Base-by-base conservation (phyloP, 495 filamentous ascomycete genomes). In the Beverwykella pulmonaria region DNA sequence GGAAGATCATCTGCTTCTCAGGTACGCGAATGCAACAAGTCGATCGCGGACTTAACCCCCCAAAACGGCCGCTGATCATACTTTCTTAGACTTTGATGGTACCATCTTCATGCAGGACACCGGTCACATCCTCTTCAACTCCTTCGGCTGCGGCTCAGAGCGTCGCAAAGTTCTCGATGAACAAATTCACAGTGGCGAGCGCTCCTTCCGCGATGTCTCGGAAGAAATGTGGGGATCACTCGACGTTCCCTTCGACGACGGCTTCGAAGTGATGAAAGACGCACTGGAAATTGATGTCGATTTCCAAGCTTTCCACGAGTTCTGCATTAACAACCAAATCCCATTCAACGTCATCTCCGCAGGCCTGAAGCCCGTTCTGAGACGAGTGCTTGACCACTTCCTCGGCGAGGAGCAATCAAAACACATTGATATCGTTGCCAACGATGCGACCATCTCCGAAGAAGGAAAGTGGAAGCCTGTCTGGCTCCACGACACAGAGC, bases 21-120 rank as follows among this genome's bases (percentile, higher is more conserved):
- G 80, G 80, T 82, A 79, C 29, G 76, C 53, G 49, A 50, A 23
- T 54, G 49, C 25, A 50, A 10, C 25, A 64, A 58, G 54, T 44
- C 34, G 56, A 66, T 66, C 57, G 17, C 10, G 10, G 20, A 1
- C 25, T 53, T 19, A 5, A 27, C 64, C 5, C 59, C 34, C 14
- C 48, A 20, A 30, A 17, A 15, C 57, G 22, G 25, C 61, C 32
- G 34, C 46, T 7, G 49, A 44, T n/a, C 17, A 15, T 44, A 4
- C 23, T 8, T 27, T 29, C 22, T 9, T 50, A 87, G 87, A 91
- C 75, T 91, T 90, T 69, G 88, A 91, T 71, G 88, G 88, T 66
- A 90, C 88, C 36, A 91, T 91, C 70, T 90, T 88, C 79, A 87
- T 90, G 82, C 87, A 91, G 82, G 88, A 90, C 63, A 90, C 87